Evolutionary conservation across 78 protist species (phyloP).

Genomic region (Mastigamoeba balamuthi): DNA sequence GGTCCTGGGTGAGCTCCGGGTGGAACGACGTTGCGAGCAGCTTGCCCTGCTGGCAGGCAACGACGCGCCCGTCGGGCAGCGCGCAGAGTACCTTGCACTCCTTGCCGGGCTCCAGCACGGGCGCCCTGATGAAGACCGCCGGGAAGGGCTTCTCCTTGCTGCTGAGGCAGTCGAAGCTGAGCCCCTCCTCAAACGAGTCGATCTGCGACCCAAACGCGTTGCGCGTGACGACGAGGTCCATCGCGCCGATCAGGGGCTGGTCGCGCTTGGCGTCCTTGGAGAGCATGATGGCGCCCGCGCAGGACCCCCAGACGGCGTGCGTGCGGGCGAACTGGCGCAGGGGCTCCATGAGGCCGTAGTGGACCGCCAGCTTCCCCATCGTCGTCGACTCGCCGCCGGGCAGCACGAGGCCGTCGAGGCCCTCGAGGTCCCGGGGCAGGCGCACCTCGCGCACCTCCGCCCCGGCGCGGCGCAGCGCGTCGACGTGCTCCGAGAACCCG

Average conservation of each 20-base stretch:
- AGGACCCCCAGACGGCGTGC: slow-evolving; percentile 29
- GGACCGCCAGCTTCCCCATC: not conserved
- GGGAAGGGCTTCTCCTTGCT: not conserved
- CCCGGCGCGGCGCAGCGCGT: not conserved
- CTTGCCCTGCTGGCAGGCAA: not conserved
- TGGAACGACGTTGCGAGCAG: slow-evolving; percentile 9
- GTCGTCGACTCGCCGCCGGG: slow-evolving; percentile 1
- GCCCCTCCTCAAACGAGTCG: not conserved
- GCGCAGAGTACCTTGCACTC: not conserved
- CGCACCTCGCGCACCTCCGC: not conserved
- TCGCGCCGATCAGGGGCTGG: slow-evolving; percentile 13
- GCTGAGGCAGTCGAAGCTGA: not conserved
- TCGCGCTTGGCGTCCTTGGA: slow-evolving; percentile 8
- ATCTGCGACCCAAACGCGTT: not conserved
- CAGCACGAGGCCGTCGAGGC: not conserved
- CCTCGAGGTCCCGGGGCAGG: not conserved
- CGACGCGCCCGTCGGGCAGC: not conserved
- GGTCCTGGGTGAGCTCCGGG: slow-evolving; percentile 43
- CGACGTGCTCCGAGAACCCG: not conserved
- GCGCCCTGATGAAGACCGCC: slow-evolving; percentile 34
- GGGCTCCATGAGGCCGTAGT: not conserved
- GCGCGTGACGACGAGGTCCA: not conserved
- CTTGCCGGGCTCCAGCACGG: not conserved
- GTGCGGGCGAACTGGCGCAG: not conserved
- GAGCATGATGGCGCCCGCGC: slow-evolving; percentile 26